Percentiles rank a stretch among this genome's conserved stretches.
Conservation (phyloP, 345 rosid species). For the Adansonia digitata region DNA sequence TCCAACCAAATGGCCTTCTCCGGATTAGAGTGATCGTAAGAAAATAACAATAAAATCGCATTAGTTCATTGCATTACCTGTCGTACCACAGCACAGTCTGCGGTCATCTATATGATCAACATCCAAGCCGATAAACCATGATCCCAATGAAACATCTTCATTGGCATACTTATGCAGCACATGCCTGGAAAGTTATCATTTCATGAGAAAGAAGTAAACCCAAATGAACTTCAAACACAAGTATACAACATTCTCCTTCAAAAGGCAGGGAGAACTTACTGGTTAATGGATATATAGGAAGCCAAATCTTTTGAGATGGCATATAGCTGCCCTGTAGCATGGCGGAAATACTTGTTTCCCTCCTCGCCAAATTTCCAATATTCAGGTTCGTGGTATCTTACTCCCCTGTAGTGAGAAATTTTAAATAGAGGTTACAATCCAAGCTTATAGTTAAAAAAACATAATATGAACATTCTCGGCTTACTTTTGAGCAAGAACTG, state of each 20-base stretch:
- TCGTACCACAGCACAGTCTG: slow-evolving; percentile 95
- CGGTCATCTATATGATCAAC: slow-evolving; percentile 94
- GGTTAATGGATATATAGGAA: slow-evolving; percentile 80
- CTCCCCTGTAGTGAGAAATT: slow-evolving; percentile 56
- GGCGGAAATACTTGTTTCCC: slow-evolving; percentile 94
- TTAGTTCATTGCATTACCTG: slow-evolving; percentile 47
- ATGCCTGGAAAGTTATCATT: slow-evolving; percentile 45
- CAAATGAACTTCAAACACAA: not conserved
- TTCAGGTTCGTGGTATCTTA: slow-evolving; percentile 95
- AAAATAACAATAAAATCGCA: not conserved
- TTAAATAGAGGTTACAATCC: not conserved
- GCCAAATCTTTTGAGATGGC: slow-evolving; percentile 87
- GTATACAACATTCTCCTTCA: not conserved
- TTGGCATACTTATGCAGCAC: slow-evolving; percentile 81
- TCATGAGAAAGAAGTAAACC: slow-evolving; percentile 17
- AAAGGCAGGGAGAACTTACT: slow-evolving; percentile 37
- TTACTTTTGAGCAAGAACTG: slow-evolving; percentile 96
- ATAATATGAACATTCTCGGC: slow-evolving; percentile 18
- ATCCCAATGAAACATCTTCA: slow-evolving; percentile 93
- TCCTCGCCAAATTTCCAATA: slow-evolving; percentile 97
- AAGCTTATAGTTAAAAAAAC: not conserved
- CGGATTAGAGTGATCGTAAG: not conserved
- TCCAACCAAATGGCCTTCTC: not conserved
- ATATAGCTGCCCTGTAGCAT: slow-evolving; percentile 96
- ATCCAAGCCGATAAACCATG: slow-evolving; percentile 97